Base-by-base conservation (phyloP, 768 basidiomycete genomes). In the Trametes cingulata region DNA sequence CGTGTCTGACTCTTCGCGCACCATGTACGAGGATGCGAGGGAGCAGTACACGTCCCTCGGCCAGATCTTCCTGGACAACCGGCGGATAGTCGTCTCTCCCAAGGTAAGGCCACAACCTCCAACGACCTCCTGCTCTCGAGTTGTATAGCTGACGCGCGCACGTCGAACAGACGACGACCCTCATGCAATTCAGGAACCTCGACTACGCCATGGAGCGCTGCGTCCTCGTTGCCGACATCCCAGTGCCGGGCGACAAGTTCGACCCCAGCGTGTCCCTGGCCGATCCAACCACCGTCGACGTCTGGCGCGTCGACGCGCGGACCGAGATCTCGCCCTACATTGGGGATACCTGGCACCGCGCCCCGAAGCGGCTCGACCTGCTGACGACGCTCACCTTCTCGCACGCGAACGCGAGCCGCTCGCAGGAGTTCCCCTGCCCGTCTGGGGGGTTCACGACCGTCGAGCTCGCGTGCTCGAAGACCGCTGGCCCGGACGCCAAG, bases 141-240 rank as follows among this genome's bases (percentile, higher is more conserved):
- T 19, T 19, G 35, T 3, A 35, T 33, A 19, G 15, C 24, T 12
- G 6, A 39, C 20, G 20, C 37, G 37, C 39, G 42, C 22, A 50
- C n/a, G 22, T 33, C 2, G 13, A 22, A 17, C 47, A 53, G 61
- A 27, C 48, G 14, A 52, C 61, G 17, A 62, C 61, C n/a, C 27
- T 62, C 22, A 36, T 58, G 5, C 63, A 64, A 24, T 64, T 64
- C 56, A 55, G 63, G 50, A 57, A 61, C 51, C 33, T 64, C 15
- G 63, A 64, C 60, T 61, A 61, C 27, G 52, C 51, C n/a, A 64
- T 64, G 63, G 63, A 64, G 35, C 55, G 56, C 24, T 64, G 63
- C 39, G 48, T 61, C 17, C 29, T 64, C 9, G 29, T 33, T 10
- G 29, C 29, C 29, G 22, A 56, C 35, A 46, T 50, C 19, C 39